A percentile compares a stretch with the other conserved stretches of the same genome.
phyloP scores from a whole-genome alignment of 179 eudicot species.

The Corrigiola litoralis region DNA sequence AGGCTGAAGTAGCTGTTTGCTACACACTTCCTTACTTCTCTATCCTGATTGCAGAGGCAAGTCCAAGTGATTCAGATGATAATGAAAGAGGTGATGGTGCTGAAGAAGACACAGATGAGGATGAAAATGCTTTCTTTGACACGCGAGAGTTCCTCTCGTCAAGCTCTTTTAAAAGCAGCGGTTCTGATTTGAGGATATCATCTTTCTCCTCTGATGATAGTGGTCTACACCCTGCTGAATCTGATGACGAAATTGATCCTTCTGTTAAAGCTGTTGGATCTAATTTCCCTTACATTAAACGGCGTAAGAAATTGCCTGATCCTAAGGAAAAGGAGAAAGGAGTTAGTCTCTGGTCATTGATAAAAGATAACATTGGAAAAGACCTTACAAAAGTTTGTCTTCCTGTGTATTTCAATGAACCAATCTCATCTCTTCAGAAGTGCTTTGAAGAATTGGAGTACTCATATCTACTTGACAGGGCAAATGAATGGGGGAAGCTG shows the following conservation, averaged over 20 bases:
- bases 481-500: constrained; percentile 85
- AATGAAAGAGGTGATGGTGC: constrained; percentile 72
- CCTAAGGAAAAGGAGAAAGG: constrained; percentile 94
- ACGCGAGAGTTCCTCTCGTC: constrained; percentile 86
- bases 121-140: constrained; percentile 80
- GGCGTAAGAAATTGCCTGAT: constrained; percentile 84
- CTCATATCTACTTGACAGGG: constrained; percentile 93
- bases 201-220: constrained; percentile 88
- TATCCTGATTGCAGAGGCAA: constrained; percentile 45
- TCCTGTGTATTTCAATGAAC: constrained; percentile 94
- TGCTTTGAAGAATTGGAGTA: constrained; percentile 95
- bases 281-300: constrained; percentile 61
- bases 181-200: constrained; percentile 67
- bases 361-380: constrained; percentile 95
- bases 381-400: constrained; percentile 97
- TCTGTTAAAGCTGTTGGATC: constrained; percentile 52
- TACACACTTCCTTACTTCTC: not conserved
- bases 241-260: constrained; percentile 64
- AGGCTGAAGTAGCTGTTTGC: not conserved
- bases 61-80: constrained; percentile 74
- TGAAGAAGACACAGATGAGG: constrained; percentile 96
- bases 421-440: constrained; percentile 89
- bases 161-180: constrained; percentile 71
- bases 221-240: constrained; percentile 38
- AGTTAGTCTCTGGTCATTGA: constrained; percentile 95